phyloP scores from a whole-genome alignment of 768 basidiomycete genomes.

The Mycena belliarum region DNA sequence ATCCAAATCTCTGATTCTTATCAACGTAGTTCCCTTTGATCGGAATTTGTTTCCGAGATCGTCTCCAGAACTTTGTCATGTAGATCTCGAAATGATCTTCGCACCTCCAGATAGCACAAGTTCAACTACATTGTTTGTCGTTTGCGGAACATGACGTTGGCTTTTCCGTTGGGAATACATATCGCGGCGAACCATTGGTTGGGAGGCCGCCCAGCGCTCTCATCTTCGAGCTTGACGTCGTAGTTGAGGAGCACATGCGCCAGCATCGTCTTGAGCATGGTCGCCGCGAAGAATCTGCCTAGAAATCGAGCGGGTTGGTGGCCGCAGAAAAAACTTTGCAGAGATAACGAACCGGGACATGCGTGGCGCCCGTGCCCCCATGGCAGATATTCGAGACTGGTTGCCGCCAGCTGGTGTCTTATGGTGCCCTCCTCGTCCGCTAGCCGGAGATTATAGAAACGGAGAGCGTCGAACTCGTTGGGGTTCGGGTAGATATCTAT shows the following conservation, averaged over 20 bases:
- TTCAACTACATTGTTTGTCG: constrained; percentile 1
- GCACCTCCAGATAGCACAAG: constrained; percentile 14
- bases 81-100: no score
- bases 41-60: no score
- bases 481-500: constrained; percentile 13
- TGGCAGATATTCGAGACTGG: constrained; percentile 11
- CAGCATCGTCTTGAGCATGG: constrained; percentile 11
- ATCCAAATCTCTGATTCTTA: no score
- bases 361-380: constrained; percentile 18
- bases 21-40: no score
- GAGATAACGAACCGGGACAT: constrained; percentile 35
- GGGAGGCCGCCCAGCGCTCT: constrained; percentile 18
- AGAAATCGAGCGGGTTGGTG: not conserved
- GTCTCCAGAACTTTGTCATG: no score
- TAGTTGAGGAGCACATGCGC: constrained; percentile 13
- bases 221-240: constrained; percentile 21
- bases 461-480: constrained; percentile 12
- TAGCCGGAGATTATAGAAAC: constrained; percentile 7
- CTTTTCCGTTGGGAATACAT: constrained; percentile 12
- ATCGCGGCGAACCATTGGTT: constrained; percentile 15
- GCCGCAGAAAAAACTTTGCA: constrained; percentile 32
- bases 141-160: constrained; percentile 17
- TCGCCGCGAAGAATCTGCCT: constrained; percentile 10
- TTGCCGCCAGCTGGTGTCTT: constrained; percentile 5
- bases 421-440: constrained; percentile 4